phyloP scores from a whole-genome alignment of 2,329 filamentous ascomycete genomes.

The Sclerotinia trifoliorum region DNA sequence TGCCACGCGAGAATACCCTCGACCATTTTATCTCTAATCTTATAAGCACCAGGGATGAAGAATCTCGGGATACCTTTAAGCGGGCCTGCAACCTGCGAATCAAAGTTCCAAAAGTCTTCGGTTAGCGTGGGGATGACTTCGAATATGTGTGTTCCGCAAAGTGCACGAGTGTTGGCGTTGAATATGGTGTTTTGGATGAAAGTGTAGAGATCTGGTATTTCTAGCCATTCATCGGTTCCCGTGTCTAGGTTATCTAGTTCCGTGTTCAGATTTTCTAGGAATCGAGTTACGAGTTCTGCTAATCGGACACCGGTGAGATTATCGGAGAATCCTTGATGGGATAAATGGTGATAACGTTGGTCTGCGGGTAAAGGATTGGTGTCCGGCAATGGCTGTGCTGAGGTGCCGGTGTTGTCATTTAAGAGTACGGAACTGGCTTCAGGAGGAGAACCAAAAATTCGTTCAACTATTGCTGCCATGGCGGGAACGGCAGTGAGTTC shows the following conservation, averaged over 20 bases:
- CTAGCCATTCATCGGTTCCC: slow-evolving; percentile 27
- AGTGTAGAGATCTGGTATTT: slow-evolving; percentile 33
- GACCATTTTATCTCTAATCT: slow-evolving; percentile 32
- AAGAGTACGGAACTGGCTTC: slow-evolving; percentile 11
- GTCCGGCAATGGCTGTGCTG: slow-evolving; percentile 24
- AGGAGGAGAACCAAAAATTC: slow-evolving; percentile 28
- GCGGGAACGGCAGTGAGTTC: slow-evolving; percentile 25
- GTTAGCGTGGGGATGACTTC: slow-evolving; percentile 33
- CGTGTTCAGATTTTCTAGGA: slow-evolving; percentile 22
- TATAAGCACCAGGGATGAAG: slow-evolving; percentile 34
- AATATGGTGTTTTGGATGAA: slow-evolving; percentile 35
- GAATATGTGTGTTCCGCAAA: slow-evolving; percentile 37
- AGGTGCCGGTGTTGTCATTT: slow-evolving; percentile 28
- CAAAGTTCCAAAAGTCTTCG: slow-evolving; percentile 39
- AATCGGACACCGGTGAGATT: slow-evolving; percentile 26
- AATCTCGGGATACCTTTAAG: slow-evolving; percentile 35
- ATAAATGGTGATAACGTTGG: slow-evolving; percentile 27
- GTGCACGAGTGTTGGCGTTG: slow-evolving; percentile 31
- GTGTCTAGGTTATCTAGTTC: slow-evolving; percentile 23
- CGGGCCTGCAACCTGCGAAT: slow-evolving; percentile 29
- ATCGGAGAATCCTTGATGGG: slow-evolving; percentile 24
- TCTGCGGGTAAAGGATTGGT: slow-evolving; percentile 24
- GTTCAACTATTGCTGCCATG: slow-evolving; percentile 13
- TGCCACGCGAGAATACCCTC: slow-evolving; percentile 35
- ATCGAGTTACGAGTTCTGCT: slow-evolving; percentile 24